phyloP scores from a whole-genome alignment of 441 rosid genomes.

The Aquilaria agallochum region DNA sequence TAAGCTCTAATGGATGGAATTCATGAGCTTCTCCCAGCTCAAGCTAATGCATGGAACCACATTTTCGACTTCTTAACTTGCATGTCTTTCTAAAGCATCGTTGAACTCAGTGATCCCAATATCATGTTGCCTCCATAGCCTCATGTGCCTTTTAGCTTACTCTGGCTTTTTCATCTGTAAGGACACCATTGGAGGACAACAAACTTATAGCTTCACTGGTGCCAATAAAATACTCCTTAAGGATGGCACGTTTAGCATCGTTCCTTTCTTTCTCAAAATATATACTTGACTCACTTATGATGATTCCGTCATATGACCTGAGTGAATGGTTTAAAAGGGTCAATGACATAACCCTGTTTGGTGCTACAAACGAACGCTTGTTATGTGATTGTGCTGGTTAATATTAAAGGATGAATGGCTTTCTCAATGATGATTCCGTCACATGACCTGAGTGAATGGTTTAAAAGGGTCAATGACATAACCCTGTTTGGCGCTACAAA shows the following conservation, averaged over 20 bases:
- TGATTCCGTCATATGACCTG: slow-evolving; percentile 12
- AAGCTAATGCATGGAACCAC: slow-evolving; percentile 20
- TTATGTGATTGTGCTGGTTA: slow-evolving; percentile 15
- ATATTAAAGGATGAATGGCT: slow-evolving; percentile 2
- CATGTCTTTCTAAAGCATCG: slow-evolving; percentile 20
- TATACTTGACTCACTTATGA: slow-evolving; percentile 18
- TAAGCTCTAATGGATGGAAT: background rate
- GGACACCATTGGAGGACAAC: background rate
- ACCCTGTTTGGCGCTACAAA: slow-evolving; percentile 14
- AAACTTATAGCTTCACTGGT: slow-evolving; percentile 23
- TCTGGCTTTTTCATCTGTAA: slow-evolving; percentile 23
- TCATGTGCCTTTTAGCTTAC: slow-evolving; percentile 25
- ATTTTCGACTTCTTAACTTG: slow-evolving; percentile 17
- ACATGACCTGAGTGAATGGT: slow-evolving; percentile 19
- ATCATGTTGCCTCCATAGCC: slow-evolving; percentile 11
- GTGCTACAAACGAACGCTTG: slow-evolving; percentile 2
- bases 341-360: slow-evolving; percentile 13
- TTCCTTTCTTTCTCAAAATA: slow-evolving; percentile 7
- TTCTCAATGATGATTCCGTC: slow-evolving; percentile 18
- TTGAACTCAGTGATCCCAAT: slow-evolving; percentile 22
- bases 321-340: slow-evolving; percentile 17
- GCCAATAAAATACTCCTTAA: slow-evolving; percentile 23
- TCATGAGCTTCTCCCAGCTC: slow-evolving; percentile 18
- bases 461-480: slow-evolving; percentile 4
- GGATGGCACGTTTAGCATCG: slow-evolving; percentile 12